phyloP scores from a whole-genome alignment of 352 stramenopile species.

The Phytophthora litchii region DNA sequence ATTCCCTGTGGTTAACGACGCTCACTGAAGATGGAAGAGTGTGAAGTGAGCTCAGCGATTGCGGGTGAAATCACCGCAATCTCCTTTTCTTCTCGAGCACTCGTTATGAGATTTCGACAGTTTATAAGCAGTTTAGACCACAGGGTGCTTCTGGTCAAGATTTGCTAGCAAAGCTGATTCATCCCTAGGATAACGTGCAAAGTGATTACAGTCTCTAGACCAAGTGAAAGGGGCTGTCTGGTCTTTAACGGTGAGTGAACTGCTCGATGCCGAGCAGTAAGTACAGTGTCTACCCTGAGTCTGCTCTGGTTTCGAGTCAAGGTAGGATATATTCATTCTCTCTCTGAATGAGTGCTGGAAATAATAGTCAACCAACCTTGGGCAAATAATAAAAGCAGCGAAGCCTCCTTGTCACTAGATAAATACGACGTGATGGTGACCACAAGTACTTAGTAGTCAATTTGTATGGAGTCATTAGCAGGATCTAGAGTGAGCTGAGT shows the following conservation, averaged over 20 bases:
- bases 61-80: not conserved
- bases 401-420: no score
- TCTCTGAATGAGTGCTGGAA: no score
- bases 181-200: not conserved
- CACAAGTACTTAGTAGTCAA: no score
- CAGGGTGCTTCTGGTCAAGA: not conserved
- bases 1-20: not conserved
- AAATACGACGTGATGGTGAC: no score
- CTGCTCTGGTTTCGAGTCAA: no score
- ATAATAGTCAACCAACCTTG: no score
- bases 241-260: not conserved
- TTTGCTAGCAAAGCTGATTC: not conserved
- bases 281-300: no score
- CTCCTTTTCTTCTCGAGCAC: not conserved
- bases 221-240: not conserved
- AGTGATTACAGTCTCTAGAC: not conserved
- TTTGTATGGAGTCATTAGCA: no score
- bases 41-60: constrained; percentile 2
- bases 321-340: no score
- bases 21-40: constrained; percentile 1
- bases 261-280: not conserved
- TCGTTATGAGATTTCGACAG: not conserved
- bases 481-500: no score
- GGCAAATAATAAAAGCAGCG: no score
- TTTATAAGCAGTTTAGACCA: not conserved